Evolutionary conservation across 768 basidiomycete genomes (phyloP).

Genomic region (Exsudoporus frostii): DNA sequence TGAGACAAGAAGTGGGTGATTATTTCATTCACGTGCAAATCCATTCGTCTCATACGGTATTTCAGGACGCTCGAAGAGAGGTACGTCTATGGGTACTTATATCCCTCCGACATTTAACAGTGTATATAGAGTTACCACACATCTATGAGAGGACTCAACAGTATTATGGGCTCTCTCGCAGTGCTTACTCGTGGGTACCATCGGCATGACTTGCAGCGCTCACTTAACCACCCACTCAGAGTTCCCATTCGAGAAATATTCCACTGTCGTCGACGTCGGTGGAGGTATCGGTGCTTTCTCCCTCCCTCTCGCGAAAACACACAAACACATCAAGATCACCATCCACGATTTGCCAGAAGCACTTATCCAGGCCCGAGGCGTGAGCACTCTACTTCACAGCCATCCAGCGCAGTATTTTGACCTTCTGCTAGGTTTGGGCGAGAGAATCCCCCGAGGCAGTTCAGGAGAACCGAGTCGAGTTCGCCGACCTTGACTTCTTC

Average conservation of each 20-base stretch:
- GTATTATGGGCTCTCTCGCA: slow-evolving; percentile 26
- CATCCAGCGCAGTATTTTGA: not conserved
- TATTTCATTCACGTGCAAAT: not conserved
- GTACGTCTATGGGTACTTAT: not conserved
- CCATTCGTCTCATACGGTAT: not conserved
- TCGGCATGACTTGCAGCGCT: not conserved
- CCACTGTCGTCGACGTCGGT: slow-evolving; percentile 34
- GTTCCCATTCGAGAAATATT: slow-evolving; percentile 31
- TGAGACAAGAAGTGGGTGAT: slow-evolving; percentile 21
- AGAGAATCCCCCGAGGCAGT: slow-evolving; percentile 25
- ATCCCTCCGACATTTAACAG: not conserved
- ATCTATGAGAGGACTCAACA: slow-evolving; percentile 23
- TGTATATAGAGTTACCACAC: slow-evolving; percentile 18
- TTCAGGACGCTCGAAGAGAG: slow-evolving; percentile 20
- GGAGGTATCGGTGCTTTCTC: slow-evolving; percentile 33
- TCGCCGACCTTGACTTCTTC: slow-evolving; percentile 32
- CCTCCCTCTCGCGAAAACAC: slow-evolving; percentile 26
- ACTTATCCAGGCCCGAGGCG: slow-evolving; percentile 20
- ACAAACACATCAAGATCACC: slow-evolving; percentile 31
- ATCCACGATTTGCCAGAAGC: slow-evolving; percentile 31
- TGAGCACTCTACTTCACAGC: not conserved
- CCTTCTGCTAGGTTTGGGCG: slow-evolving; percentile 20
- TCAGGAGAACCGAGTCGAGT: slow-evolving; percentile 25
- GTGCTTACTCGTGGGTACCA: slow-evolving; percentile 18
- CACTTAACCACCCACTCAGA: slow-evolving; percentile 13